A percentile compares a stretch with the other conserved stretches of the same genome.
Conservation (phyloP, 2,329 filamentous ascomycete genomes). For the Hymenoscyphus fraxineus region DNA sequence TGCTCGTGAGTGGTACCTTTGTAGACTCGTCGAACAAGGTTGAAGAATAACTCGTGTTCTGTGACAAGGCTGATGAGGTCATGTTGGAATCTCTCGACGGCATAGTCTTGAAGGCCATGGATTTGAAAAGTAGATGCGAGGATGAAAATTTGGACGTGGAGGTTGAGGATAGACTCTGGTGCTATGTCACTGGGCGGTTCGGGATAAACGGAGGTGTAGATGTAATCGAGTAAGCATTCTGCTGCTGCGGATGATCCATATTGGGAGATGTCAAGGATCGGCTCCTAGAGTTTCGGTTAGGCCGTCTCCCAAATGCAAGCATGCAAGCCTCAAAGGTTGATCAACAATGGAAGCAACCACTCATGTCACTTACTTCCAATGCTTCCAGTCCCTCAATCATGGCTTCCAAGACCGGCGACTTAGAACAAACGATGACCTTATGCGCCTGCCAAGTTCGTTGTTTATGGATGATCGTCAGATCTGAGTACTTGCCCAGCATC, state of each 20-base stretch:
- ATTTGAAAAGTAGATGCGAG: slow-evolving; percentile 19
- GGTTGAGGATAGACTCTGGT: slow-evolving; percentile 10
- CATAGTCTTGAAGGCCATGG: slow-evolving; percentile 11
- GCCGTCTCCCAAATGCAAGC: too few relatives aligned
- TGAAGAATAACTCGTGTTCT: slow-evolving; percentile 12
- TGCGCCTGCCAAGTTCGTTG: slow-evolving; percentile 25
- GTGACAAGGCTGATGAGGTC: slow-evolving; percentile 16
- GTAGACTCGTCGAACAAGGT: slow-evolving; percentile 18
- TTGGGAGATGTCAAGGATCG: slow-evolving; percentile 16
- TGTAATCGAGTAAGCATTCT: slow-evolving; percentile 22
- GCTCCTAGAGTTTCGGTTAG: background rate
- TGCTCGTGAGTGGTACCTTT: slow-evolving; percentile 4
- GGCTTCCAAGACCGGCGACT: slow-evolving; percentile 24
- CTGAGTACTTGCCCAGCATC: slow-evolving; percentile 26
- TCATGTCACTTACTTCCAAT: background rate
- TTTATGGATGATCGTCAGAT: slow-evolving; percentile 24
- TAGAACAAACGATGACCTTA: slow-evolving; percentile 26
- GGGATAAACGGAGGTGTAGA: slow-evolving; percentile 25
- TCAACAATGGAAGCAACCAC: too few relatives aligned
- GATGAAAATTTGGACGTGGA: slow-evolving; percentile 22
- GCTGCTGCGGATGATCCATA: slow-evolving; percentile 14
- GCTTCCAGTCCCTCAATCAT: slow-evolving; percentile 12
- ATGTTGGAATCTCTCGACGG: slow-evolving; percentile 16
- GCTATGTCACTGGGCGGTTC: slow-evolving; percentile 4
- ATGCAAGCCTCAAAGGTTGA: too few relatives aligned